Percentiles rank a stretch among this genome's conserved stretches.
Evolutionary conservation across 2,329 filamentous ascomycete genomes (phyloP).

Genomic region (Orbilia quercus): DNA sequence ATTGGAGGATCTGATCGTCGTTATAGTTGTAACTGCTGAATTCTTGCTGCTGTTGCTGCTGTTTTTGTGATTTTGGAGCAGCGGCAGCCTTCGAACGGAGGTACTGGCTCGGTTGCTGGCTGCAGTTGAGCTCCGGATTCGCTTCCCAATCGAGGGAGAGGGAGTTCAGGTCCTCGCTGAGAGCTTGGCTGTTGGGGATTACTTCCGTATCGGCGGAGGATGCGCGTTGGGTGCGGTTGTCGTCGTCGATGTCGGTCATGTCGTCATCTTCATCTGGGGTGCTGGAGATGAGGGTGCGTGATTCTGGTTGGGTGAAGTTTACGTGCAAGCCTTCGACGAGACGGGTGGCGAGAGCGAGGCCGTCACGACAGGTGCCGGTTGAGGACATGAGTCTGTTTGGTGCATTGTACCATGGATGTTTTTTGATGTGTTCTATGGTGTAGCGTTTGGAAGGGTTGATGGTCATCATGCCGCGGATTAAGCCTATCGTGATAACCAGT

Average conservation of each 20-base stretch:
- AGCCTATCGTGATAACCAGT: conserved; percentile 62
- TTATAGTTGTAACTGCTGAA: conserved; percentile 57
- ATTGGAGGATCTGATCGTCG: conserved; percentile 41
- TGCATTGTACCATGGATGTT: conserved; percentile 94
- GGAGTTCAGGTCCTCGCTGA: conserved; percentile 48
- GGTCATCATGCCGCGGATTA: conserved; percentile 93
- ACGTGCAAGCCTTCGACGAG: conserved; percentile 94
- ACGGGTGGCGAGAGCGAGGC: conserved; percentile 85
- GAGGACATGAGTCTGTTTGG: conserved; percentile 79
- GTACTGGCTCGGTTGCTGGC: conserved; percentile 83
- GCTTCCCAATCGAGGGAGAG: conserved; percentile 48
- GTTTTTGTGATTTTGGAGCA: conserved; percentile 73
- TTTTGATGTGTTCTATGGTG: conserved; percentile 83
- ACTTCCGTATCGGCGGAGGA: conserved; percentile 36
- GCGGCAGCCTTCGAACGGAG: conserved; percentile 67
- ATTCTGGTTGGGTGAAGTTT: conserved; percentile 78
- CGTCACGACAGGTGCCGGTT: conserved; percentile 78
- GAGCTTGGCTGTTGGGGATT: conserved; percentile 43
- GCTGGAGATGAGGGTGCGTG: conserved; percentile 64
- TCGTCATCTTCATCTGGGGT: conserved; percentile 62
- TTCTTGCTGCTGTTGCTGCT: conserved; percentile 60
- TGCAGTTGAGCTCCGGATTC: conserved; percentile 51
- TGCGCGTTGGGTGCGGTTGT: conserved; percentile 57
- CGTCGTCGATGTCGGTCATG: conserved; percentile 40
- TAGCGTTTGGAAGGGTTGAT: conserved; percentile 80